Evolutionary conservation across 1,284 basidiomycete species (phyloP).

Genomic region (Papiliotrema fonsecae): DNA sequence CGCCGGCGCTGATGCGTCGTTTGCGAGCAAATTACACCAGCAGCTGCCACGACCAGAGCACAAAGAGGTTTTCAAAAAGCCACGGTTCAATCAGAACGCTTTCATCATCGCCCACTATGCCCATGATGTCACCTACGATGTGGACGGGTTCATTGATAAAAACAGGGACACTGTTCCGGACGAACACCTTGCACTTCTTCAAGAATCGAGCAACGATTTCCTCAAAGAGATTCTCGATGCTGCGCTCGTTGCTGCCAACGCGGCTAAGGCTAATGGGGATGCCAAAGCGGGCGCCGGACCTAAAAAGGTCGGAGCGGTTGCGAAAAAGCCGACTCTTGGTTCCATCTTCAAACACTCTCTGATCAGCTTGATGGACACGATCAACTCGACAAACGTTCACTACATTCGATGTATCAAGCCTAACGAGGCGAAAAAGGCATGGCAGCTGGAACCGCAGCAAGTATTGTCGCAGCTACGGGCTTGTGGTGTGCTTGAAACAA

Average conservation of each 20-base stretch:
- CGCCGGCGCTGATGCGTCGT: conserved; percentile 85
- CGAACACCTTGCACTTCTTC: conserved; percentile 86
- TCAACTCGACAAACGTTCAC: conserved; percentile 96
- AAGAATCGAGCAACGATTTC: conserved; percentile 82
- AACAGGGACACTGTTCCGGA: conserved; percentile 98
- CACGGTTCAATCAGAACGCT: conserved; percentile 90
- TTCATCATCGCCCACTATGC: conserved; percentile 99
- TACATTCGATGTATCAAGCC: conserved; percentile 99
- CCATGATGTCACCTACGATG: conserved; percentile 95
- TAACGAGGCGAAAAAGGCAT: conserved; percentile 92
- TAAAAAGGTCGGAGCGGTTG: conserved; percentile 53
- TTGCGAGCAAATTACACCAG: conserved; percentile 87
- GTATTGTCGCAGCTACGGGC: conserved; percentile 92
- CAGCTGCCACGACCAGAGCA: conserved; percentile 82
- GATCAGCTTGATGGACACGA: conserved; percentile 92
- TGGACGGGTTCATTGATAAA: conserved; percentile 97
- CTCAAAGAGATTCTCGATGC: conserved; percentile 90
- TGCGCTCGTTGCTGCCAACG: conserved; percentile 63
- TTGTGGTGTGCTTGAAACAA: conserved; percentile 98
- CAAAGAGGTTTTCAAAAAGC: conserved; percentile 93
- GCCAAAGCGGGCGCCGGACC: conserved; percentile 19
- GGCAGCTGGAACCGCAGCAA: conserved; percentile 95
- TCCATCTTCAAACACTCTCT: conserved; percentile 97
- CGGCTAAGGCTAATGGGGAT: conserved; percentile 51
- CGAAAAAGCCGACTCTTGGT: conserved; percentile 91